Evolutionary conservation across 805 yeast species (phyloP).

Genomic region (Ogataea dorogensis): DNA sequence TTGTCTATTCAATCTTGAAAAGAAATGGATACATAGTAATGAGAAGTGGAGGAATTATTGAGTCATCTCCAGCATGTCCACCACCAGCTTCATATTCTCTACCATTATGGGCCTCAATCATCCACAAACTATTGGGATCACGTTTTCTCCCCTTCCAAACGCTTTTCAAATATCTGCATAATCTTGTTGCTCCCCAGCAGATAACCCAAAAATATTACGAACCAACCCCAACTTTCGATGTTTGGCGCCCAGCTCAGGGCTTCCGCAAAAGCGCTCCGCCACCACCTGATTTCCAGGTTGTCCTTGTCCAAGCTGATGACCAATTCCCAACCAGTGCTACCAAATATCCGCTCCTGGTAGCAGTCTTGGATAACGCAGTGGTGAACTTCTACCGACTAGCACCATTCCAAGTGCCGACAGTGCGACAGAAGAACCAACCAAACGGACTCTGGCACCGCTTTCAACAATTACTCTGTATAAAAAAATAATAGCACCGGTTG

Average conservation of each 20-base stretch:
- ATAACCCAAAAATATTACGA: not conserved
- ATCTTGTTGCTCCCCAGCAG: not conserved
- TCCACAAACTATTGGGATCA: not conserved
- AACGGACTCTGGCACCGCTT: not conserved
- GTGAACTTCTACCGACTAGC: conserved; percentile 57
- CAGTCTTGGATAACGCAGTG: conserved; percentile 73
- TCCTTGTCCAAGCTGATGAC: conserved; percentile 49
- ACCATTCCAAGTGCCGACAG: no score
- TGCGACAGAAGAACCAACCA: conserved; percentile 22
- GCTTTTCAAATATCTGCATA: conserved; percentile 5
- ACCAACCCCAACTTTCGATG: conserved; percentile 48
- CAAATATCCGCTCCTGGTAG: conserved; percentile 63
- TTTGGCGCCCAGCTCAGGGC: conserved; percentile 79
- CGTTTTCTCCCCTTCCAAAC: not conserved
- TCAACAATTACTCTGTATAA: conserved; percentile 8
- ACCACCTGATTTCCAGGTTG: conserved; percentile 70
- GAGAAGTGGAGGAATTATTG: no score
- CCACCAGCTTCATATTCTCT: not conserved
- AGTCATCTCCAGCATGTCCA: no score
- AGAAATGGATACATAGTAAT: conserved; percentile 74
- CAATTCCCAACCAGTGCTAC: no score
- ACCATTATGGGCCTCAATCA: not conserved
- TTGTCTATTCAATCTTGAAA: conserved; percentile 70
- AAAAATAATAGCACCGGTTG: conserved; percentile 77
- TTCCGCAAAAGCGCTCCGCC: conserved; percentile 73